phyloP scores from a whole-genome alignment of 148 eudicot species.

The Camellia japonica region DNA sequence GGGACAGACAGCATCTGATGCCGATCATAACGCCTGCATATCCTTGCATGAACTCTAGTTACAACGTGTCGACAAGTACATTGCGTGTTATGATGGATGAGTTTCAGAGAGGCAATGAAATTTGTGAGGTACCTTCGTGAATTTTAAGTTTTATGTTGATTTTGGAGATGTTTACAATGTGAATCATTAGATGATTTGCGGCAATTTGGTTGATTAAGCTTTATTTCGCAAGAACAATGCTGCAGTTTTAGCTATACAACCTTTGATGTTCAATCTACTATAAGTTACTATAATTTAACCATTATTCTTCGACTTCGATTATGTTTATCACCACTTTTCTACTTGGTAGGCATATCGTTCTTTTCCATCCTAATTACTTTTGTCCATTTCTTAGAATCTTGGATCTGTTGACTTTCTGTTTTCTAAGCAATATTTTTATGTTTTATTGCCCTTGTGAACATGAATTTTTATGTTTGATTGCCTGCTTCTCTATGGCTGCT shows the following conservation, averaged over 20 bases:
- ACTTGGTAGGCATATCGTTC: not conserved
- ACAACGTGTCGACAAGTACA: conserved; percentile 69
- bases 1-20: conserved; percentile 56
- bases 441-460: too few species aligned
- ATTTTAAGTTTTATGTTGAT: not conserved
- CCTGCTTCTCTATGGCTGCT: not conserved
- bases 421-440: too few species aligned
- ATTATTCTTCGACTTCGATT: not conserved
- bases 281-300: not conserved
- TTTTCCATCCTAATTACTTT: not conserved
- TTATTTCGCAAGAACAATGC: not conserved
- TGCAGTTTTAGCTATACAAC: not conserved
- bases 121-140: conserved; percentile 5
- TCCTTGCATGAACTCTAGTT: conserved; percentile 75
- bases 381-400: not conserved
- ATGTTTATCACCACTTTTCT: not conserved
- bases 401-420: too few species aligned
- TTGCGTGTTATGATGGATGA: conserved; percentile 57
- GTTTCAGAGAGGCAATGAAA: conserved; percentile 50
- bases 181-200: not conserved
- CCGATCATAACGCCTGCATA: conserved; percentile 80
- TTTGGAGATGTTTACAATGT: not conserved
- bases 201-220: not conserved
- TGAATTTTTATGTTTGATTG: too few species aligned
- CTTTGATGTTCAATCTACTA: not conserved